Conservation (phyloP, 169 alveolate species). For the Plasmodium malariae region DNA sequence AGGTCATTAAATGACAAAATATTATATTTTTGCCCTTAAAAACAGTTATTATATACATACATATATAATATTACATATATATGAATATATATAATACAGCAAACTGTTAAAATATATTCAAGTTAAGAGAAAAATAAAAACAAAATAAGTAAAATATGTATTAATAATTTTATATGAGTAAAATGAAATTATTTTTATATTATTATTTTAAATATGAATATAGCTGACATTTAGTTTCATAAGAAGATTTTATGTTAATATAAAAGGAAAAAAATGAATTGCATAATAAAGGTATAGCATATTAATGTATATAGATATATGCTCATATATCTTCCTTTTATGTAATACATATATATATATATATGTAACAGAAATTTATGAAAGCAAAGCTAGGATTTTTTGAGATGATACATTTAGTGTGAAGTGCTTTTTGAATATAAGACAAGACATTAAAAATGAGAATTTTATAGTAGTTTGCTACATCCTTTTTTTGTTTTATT, state of each 20-base stretch:
- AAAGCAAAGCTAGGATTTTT: constrained; percentile 20
- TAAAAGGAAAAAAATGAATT: constrained; percentile 21
- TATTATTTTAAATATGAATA: constrained; percentile 55
- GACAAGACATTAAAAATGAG: constrained; percentile 28
- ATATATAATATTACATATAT: not conserved
- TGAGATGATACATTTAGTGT: constrained; percentile 1
- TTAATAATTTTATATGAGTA: constrained; percentile 1
- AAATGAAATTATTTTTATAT: constrained; percentile 26
- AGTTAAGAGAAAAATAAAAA: constrained; percentile 15
- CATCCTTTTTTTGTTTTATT: constrained; percentile 1
- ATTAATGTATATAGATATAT: constrained; percentile 11
- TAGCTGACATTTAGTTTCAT: constrained; percentile 35
- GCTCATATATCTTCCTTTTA: not conserved
- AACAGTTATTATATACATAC: not conserved
- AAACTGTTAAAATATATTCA: not conserved
- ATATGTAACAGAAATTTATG: not conserved
- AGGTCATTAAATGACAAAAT: too few relatives aligned
- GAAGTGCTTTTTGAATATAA: constrained; percentile 7
- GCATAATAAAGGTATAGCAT: constrained; percentile 9
- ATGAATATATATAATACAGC: too few relatives aligned
- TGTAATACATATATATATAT: not conserved
- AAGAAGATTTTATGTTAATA: not conserved
- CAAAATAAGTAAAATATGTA: constrained; percentile 15
- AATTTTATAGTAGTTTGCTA: constrained; percentile 17
- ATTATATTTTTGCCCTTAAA: not conserved